Evolutionary conservation across 2,329 filamentous ascomycete genomes (phyloP).

Genomic region (Fusarium poae): DNA sequence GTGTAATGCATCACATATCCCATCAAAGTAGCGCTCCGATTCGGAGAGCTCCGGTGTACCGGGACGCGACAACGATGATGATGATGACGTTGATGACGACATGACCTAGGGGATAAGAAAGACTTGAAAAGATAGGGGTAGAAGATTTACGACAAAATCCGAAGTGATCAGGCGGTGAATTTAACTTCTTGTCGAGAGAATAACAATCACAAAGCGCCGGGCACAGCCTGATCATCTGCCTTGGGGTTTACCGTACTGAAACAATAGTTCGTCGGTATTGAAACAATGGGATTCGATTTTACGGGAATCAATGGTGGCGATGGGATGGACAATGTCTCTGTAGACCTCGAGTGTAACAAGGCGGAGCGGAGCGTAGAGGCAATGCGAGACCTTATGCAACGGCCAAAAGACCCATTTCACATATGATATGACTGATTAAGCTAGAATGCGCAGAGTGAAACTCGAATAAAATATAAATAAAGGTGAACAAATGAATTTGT

Average conservation of each 20-base stretch:
- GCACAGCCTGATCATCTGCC: background rate
- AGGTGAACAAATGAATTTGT: background rate
- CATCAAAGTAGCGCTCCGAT: background rate
- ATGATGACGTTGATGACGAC: background rate
- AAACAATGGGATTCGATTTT: background rate
- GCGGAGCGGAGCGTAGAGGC: background rate
- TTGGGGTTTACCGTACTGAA: no score
- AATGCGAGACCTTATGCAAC: background rate
- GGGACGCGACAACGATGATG: background rate
- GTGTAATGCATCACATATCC: background rate
- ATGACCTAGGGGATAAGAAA: background rate
- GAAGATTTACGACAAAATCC: background rate
- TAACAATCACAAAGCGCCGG: background rate
- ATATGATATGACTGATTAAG: background rate
- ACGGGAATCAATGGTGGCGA: background rate
- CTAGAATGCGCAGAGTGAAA: background rate
- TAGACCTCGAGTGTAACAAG: background rate
- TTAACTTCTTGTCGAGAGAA: background rate
- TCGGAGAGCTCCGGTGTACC: conserved; percentile 1
- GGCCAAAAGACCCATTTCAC: background rate
- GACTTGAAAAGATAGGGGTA: background rate
- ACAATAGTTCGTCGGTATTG: fast-evolving
- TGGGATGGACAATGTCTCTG: background rate
- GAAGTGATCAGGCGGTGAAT: background rate
- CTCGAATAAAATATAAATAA: background rate